Conservation (phyloP, 2,329 filamentous ascomycete genomes). For the Trichoderma aggressivum region DNA sequence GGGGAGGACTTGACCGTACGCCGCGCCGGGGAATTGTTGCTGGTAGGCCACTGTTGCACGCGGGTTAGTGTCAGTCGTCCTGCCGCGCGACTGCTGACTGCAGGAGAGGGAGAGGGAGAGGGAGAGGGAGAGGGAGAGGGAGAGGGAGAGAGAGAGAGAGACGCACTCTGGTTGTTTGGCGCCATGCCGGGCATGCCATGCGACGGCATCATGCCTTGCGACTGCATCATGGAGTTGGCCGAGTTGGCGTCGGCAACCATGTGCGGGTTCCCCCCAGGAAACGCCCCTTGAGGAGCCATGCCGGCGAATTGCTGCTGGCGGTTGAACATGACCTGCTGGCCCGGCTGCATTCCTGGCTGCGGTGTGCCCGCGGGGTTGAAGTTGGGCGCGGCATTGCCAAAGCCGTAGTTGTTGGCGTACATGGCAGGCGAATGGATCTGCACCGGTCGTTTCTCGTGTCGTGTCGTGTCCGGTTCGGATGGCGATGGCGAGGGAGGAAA, state of each 20-base stretch:
- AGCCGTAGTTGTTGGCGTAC: constrained; percentile 56
- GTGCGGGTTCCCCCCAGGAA: constrained; percentile 50
- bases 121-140: too few relatives aligned
- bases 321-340: constrained; percentile 59
- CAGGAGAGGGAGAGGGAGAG: too few relatives aligned
- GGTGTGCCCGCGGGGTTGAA: constrained; percentile 48
- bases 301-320: constrained; percentile 51
- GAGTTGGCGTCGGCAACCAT: constrained; percentile 55
- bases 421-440: constrained; percentile 36
- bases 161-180: constrained; percentile 59
- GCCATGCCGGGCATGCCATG: constrained; percentile 57
- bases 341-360: constrained; percentile 37
- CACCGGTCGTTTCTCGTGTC: too few relatives aligned
- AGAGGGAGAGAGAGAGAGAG: background rate
- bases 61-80: constrained; percentile 19
- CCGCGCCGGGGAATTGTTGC: constrained; percentile 55
- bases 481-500: background rate
- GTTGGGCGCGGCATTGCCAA: constrained; percentile 49
- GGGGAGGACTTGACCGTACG: constrained; percentile 54
- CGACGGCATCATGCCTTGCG: constrained; percentile 60
- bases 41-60: constrained; percentile 54
- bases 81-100: background rate
- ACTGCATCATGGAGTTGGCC: constrained; percentile 59
- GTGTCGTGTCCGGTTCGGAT: background rate
- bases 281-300: constrained; percentile 51